Evolutionary conservation across 371 early-diverging fungal genomes (phyloP).

Genomic region (Apophysomyces variabilis): DNA sequence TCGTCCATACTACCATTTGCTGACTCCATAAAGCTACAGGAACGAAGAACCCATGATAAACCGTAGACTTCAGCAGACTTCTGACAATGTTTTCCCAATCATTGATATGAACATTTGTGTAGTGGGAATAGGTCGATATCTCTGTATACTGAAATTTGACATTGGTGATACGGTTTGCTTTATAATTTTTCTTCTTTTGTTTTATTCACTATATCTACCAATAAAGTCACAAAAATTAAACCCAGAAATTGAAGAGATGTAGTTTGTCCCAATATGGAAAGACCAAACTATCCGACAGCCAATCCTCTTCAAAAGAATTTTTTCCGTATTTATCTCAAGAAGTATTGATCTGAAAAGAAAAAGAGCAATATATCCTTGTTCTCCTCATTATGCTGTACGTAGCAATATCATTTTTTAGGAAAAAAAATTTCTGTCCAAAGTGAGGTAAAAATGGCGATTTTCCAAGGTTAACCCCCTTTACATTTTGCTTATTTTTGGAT

Average conservation of each 20-base stretch:
- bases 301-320: not conserved
- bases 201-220: no score
- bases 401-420: not conserved
- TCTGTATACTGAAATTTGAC: not conserved
- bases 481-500: not conserved
- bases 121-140: not conserved
- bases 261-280: not conserved
- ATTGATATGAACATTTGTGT: not conserved
- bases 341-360: not conserved
- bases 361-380: not conserved
- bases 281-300: not conserved
- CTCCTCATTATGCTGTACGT: not conserved
- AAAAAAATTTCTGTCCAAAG: not conserved
- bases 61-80: not conserved
- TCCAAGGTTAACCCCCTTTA: not conserved
- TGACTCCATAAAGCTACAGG: not conserved
- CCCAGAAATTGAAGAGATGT: not conserved
- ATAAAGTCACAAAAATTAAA: no score
- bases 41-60: not conserved
- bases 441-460: conserved; percentile 1
- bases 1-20: not conserved
- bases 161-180: not conserved
- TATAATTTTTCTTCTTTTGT: no score
- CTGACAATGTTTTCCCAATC: not conserved
- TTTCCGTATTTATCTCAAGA: not conserved